Percentiles rank a stretch among this genome's conserved stretches.
These are phyloP conservation scores for Tolypocladium album DNA, from an alignment of 2,329 filamentous ascomycete species.

Conservation along the genomic window DNA sequence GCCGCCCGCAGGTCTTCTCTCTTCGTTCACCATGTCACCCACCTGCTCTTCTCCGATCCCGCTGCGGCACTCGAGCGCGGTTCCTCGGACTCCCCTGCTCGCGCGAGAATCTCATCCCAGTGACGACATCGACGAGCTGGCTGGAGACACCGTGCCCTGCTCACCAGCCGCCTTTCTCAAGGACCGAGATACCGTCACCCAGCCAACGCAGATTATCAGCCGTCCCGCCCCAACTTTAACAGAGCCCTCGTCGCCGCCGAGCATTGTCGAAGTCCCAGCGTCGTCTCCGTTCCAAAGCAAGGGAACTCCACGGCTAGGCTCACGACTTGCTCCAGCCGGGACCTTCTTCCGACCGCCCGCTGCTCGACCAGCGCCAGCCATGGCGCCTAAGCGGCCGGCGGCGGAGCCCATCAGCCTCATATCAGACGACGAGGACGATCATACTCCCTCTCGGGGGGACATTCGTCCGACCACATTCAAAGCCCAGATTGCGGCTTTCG, in stretches of 20 bases:
- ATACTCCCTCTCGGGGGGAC: conserved; percentile 44
- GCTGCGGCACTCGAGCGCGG: conserved; percentile 15
- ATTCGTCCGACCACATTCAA: conserved; percentile 51
- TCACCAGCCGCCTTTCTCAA: conserved; percentile 26
- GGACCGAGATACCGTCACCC: conserved; percentile 22
- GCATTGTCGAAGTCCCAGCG: conserved; percentile 68
- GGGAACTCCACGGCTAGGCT: conserved; percentile 28
- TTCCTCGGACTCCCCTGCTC: conserved; percentile 16
- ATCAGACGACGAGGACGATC: conserved; percentile 35
- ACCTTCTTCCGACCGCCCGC: conserved; percentile 55
- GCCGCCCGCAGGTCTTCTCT: conserved; percentile 1
- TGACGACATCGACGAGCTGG: conserved; percentile 34
- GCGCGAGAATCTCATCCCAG: conserved; percentile 11
- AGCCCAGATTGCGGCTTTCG: conserved; percentile 25
- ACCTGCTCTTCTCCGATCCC: conserved; percentile 21
- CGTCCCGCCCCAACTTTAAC: conserved; percentile 22
- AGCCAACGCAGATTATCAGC: conserved; percentile 36
- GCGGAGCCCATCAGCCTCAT: conserved; percentile 33
- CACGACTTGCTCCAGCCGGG: conserved; percentile 63
- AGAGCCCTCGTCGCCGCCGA: conserved; percentile 31
- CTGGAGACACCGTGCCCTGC: conserved; percentile 33
- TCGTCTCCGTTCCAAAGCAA: conserved; percentile 62
- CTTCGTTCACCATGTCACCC: conserved; percentile 14
- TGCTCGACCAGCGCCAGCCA: conserved; percentile 13
- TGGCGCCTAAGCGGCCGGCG: conserved; percentile 23